phyloP scores from a whole-genome alignment of 441 rosid species.

The Metrosideros polymorpha region DNA sequence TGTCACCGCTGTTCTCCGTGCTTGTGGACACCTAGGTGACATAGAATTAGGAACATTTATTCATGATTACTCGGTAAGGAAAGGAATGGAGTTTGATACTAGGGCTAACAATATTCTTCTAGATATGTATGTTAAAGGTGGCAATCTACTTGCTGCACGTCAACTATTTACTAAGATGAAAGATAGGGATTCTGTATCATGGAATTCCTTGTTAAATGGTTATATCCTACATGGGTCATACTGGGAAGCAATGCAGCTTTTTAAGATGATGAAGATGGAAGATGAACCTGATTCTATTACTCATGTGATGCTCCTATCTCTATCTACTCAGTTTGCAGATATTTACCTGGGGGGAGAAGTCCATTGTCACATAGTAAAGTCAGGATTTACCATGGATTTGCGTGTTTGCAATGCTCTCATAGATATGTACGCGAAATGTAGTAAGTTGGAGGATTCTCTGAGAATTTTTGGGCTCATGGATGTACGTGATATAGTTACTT shows the following conservation, averaged over 20 bases:
- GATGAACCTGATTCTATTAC: constrained; percentile 40
- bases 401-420: constrained; percentile 34
- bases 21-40: constrained; percentile 38
- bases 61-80: constrained; percentile 26
- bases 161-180: constrained; percentile 37
- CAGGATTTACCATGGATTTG: constrained; percentile 25
- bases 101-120: constrained; percentile 40
- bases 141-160: constrained; percentile 30
- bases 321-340: constrained; percentile 25
- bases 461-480: constrained; percentile 30
- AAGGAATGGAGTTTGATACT: constrained; percentile 25
- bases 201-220: constrained; percentile 55
- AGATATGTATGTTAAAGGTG: constrained; percentile 47
- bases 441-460: constrained; percentile 20
- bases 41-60: constrained; percentile 34
- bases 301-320: constrained; percentile 31
- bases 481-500: constrained; percentile 30
- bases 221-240: constrained; percentile 26
- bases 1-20: constrained; percentile 40
- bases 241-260: constrained; percentile 35
- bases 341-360: constrained; percentile 29
- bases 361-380: constrained; percentile 34
- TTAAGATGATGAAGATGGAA: constrained; percentile 32
- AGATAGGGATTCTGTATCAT: constrained; percentile 42
- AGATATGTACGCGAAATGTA: constrained; percentile 47